Percentiles rank a stretch among this genome's conserved stretches.
Evolutionary conservation across 306 rosid genomes (phyloP).

Genomic region (Trichosanthes cucumerina): DNA sequence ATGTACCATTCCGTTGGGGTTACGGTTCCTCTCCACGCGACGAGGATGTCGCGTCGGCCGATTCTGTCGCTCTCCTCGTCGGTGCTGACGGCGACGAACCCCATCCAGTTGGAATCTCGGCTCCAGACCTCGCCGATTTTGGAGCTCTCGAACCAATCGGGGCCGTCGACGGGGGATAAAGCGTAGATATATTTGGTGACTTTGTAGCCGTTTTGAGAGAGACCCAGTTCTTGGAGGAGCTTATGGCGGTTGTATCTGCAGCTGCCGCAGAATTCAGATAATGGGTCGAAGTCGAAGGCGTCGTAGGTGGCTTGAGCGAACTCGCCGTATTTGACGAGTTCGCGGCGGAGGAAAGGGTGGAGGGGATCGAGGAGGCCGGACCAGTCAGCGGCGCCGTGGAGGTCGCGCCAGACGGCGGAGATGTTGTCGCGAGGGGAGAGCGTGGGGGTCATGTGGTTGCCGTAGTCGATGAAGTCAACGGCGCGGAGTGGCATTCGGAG

Average conservation of each 20-base stretch:
- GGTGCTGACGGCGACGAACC: conserved; percentile 39
- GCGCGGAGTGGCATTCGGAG: conserved; percentile 14
- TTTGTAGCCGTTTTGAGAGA: conserved; percentile 26
- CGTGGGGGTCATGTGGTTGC: conserved; percentile 28
- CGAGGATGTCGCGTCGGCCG: conserved; percentile 46
- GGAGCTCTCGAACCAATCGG: conserved; percentile 50
- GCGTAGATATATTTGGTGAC: conserved; percentile 50
- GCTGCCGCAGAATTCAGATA: conserved; percentile 54
- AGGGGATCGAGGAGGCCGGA: conserved; percentile 42
- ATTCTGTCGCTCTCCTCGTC: conserved; percentile 44
- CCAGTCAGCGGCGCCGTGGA: conserved; percentile 43
- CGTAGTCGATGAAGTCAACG: conserved; percentile 6
- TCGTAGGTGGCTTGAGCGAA: conserved; percentile 65
- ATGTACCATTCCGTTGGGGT: conserved; percentile 58
- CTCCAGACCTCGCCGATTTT: conserved; percentile 45
- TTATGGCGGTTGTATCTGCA: conserved; percentile 35
- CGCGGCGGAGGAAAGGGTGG: conserved; percentile 45
- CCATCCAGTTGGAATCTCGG: conserved; percentile 65
- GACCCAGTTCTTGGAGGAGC: conserved; percentile 31
- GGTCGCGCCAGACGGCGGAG: conserved; percentile 38
- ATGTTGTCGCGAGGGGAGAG: conserved; percentile 46
- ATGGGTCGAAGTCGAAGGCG: conserved; percentile 50
- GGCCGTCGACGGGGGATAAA: conserved; percentile 46
- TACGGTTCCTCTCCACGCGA: conserved; percentile 66
- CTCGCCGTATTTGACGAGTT: conserved; percentile 60